Base-by-base conservation (phyloP, 1,284 basidiomycete genomes). In the Ceratobasidium theobromae region DNA sequence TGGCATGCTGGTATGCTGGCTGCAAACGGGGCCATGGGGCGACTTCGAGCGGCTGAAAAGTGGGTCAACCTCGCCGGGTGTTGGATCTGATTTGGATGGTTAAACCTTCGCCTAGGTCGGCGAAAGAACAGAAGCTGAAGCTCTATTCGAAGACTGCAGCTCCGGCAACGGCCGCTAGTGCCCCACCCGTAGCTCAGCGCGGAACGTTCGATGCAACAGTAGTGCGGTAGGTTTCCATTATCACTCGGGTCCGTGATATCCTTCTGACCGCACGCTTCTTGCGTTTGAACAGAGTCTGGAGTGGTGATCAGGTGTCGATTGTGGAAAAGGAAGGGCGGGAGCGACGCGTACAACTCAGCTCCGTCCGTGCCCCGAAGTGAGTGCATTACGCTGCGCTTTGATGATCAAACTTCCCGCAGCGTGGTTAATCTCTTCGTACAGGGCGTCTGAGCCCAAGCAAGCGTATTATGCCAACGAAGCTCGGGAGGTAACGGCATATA, bases 1-100 rank as follows among this genome's bases (percentile, higher is more conserved):
- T 98, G 96, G 95, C 96, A 99, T 76, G 95, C 95, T 12, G 96
- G 95, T 33, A 91, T 98, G 83, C 85, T 99, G 43, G 85, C 91
- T 1, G 82, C 82, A 68, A 80, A 82, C 68, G 89, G 91, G 32
- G 87, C 86, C 14, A 93, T 96, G 85, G 92, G 95, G 73, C 85
- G 85, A 41, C 82, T 97, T 30, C 87, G 95, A 45, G 84, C 86
- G 1, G 91, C 93, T 0, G 96, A 98, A 77, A 88, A 85, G 73
- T 75, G 74, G 38, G 65, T 18, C 18, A 48, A n/a, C n/a, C 6
- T 65, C 45, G 16, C 30, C 32, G 41, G 27, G 32, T 54, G 21
- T 23, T 8, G 65, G 33, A 28, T 23, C 16, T 18, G 12, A 9
- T 27, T 48, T 18, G 45, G 51, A 5, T 21, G 32, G 28, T 49